Percentiles rank a stretch among this genome's conserved stretches.
phyloP scores from a whole-genome alignment of 2,329 filamentous ascomycete genomes.

The Daldinia eschscholtzii region DNA sequence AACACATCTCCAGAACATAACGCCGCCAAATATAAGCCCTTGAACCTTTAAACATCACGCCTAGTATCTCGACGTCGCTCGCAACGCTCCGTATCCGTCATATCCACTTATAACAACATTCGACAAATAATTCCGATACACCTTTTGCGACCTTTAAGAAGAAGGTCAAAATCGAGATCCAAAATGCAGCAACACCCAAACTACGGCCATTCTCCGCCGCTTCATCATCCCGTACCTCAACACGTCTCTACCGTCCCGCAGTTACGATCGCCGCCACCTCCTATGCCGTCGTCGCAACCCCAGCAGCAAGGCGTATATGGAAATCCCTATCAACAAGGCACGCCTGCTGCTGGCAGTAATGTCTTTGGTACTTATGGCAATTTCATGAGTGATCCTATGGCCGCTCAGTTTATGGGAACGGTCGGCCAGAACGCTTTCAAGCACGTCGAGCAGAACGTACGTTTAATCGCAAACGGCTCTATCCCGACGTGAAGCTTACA shows the following conservation, averaged over 20 bases:
- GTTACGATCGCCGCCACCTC: constrained; percentile 91
- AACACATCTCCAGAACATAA: constrained; percentile 41
- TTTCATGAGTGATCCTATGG: constrained; percentile 91
- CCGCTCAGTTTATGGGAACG: constrained; percentile 93
- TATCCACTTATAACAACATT: not conserved
- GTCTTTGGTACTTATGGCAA: constrained; percentile 82
- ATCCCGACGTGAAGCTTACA: constrained; percentile 17
- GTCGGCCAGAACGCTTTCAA: constrained; percentile 92
- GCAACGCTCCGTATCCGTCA: not conserved
- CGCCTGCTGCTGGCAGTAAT: constrained; percentile 62
- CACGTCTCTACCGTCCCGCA: constrained; percentile 98
- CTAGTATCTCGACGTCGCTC: not conserved
- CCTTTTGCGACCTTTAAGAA: not conserved
- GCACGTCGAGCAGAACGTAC: constrained; percentile 94
- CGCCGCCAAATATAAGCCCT: constrained; percentile 12
- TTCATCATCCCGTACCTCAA: constrained; percentile 97
- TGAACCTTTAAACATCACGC: not conserved
- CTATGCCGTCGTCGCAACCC: constrained; percentile 72
- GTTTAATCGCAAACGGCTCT: constrained; percentile 48
- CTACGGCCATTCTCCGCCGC: constrained; percentile 89
- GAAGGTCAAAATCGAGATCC: constrained; percentile 24
- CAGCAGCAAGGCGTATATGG: constrained; percentile 76
- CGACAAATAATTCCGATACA: not conserved
- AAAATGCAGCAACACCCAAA: constrained; percentile 84
- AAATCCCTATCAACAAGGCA: constrained; percentile 79